Base-by-base conservation (phyloP, 768 basidiomycete genomes). In the Amanita brunnescens region DNA sequence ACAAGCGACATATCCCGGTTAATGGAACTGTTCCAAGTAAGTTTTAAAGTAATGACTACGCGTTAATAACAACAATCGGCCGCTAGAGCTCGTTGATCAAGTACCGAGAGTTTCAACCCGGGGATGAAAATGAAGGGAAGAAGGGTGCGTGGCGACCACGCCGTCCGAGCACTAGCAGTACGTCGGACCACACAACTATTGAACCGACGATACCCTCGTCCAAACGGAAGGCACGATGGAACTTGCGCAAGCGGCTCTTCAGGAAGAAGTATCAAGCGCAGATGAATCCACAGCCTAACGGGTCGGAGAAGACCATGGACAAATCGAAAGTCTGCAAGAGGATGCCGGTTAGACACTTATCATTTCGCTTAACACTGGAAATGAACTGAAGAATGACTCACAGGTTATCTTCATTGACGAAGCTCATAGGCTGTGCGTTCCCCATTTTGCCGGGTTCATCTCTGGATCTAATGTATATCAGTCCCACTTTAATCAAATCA, bases 11-110 rank as follows among this genome's bases (percentile, higher is more conserved):
- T 91, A 35, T 86, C 89, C 6, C 74, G 87, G 16, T 69, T 91
- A 13, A 88, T 92, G 86, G 90, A 91, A 58, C 66, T 91, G 2
- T 89, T 91, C 60, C 89, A 90, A 68, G 85, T 78, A 54, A 51
- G 18, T 30, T 14, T n/a, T n/a, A n/a, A 33, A 42, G 30, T n/a
- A 30, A 3, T 18, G 9, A 44, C 24, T 24, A 6, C 29, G 3
- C 49, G 6, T 45, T 18, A 26, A 16, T 33, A 5, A 32, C 24
- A 29, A 49, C 3, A 12, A 41, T 40, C 10, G n/a, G n/a, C 32
- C 16, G 6, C 6, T 51, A 86, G 83, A 83, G 75, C 59, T 81
- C 84, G 1, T 76, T 89, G 10, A 61, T 87, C 26, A 81, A 78
- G 57, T 89, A 87, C 55, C 80, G 85, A 70, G 80, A 83, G 54